Conservation (phyloP, 176 grass and related monocot genomes). For the Avena eriantha region DNA sequence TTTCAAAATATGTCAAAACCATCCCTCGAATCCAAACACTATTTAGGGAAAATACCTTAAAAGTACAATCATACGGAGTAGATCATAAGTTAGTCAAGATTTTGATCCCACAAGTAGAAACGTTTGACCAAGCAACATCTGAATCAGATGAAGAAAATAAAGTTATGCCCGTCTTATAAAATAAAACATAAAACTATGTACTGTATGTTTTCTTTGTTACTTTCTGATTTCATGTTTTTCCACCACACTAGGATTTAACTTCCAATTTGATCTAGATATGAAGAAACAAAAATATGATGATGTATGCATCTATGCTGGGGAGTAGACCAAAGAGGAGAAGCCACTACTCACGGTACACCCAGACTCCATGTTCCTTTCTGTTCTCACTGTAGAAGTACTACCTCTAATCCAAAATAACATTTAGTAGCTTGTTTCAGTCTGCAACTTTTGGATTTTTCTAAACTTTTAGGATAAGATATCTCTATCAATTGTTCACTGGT, state of each 20-base stretch:
- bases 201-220: not conserved
- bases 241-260: not conserved
- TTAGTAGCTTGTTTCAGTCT: not conserved
- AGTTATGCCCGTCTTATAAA: not conserved
- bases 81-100: not conserved
- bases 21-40: not conserved
- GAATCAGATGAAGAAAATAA: not conserved
- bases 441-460: not conserved
- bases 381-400: not conserved
- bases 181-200: not conserved
- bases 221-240: not conserved
- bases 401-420: not conserved
- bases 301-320: not conserved
- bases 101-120: not conserved
- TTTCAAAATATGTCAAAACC: not conserved
- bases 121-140: not conserved
- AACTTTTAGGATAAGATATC: not conserved
- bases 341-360: not conserved
- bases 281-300: not conserved
- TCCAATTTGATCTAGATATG: not conserved
- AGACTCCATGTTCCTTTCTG: not conserved
- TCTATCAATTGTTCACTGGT: not conserved
- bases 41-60: not conserved
- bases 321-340: not conserved
- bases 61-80: too few species aligned